Evolutionary conservation across 306 rosid species (phyloP), one percentile per base, ranked within the genome.

Genomic region (Heteromeles arbutifolia): DNA sequence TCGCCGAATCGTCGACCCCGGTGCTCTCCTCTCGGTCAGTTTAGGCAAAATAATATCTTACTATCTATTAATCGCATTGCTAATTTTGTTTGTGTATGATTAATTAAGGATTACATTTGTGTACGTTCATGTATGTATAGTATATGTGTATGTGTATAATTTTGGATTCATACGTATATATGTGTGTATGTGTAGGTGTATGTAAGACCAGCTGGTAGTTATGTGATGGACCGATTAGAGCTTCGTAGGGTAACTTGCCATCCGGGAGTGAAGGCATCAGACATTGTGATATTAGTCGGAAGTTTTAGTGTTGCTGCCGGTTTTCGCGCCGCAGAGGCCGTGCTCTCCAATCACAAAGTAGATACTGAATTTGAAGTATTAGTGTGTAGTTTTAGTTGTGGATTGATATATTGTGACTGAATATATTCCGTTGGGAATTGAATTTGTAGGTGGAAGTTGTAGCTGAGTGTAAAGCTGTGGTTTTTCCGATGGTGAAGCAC

Each of bases 181-280:
- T 53, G 3, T 66, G 32, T 69, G 37, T 79, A 11, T 8, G 11
- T 74, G 22, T 72, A 95, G 98, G 96, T 95, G 10, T 95, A 95
- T 77, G 97, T 95, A 21, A 92, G 98, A 83, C 98, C 98, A 28
- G 97, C 98, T 22, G 98, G 97, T 54, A 90, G 97, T 81, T 95
- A 92, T 79, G 97, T 95, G 82, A 95, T 95, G 98, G 97, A 95
- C 79, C 92, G 90, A 17, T 86, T 95, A 69, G 98, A 95, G 90
- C 85, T 95, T 58, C 90, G 95, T 77, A 80, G 98, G 72, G 95
- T 92, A 72, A 86, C 86, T 10, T 61, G 88, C 34, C 79, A 77
- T 84, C 95, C 97, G 18, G 85, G 81, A 26, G 82, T 62, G 65
- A 91, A 85, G 79, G 84, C 79, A 3, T 72, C 84, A 3, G 96